phyloP scores from a whole-genome alignment of 192 early-diverging fungal genomes.

The Chytriomyces hyalinus region DNA sequence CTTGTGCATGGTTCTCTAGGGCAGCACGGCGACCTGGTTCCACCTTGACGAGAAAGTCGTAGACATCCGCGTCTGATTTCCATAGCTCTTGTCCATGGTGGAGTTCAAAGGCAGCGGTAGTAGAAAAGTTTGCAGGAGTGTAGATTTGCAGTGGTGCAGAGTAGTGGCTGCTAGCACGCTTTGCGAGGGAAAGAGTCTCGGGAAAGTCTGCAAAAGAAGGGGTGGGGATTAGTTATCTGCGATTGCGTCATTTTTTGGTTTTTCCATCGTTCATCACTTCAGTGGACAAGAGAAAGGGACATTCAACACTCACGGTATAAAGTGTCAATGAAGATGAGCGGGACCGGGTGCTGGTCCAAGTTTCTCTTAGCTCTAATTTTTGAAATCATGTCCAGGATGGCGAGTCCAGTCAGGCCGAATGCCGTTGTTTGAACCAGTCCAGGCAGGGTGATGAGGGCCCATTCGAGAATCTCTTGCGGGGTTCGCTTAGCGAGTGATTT shows the following conservation, averaged over 20 bases:
- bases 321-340: conserved; percentile 93
- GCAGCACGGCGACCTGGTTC: conserved; percentile 92
- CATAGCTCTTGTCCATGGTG: conserved; percentile 82
- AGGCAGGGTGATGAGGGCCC: conserved; percentile 82
- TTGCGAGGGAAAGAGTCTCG: conserved; percentile 84
- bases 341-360: conserved; percentile 60
- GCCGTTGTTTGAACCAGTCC: conserved; percentile 91
- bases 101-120: conserved; percentile 70
- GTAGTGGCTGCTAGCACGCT: conserved; percentile 72
- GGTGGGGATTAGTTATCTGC: conserved; percentile 12
- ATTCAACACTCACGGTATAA: conserved; percentile 66
- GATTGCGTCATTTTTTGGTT: background rate
- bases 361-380: conserved; percentile 57
- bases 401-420: conserved; percentile 90
- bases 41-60: conserved; percentile 93
- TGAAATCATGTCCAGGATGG: conserved; percentile 83
- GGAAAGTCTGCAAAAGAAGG: conserved; percentile 66
- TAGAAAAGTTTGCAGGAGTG: conserved; percentile 69
- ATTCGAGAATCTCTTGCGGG: conserved; percentile 82
- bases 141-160: conserved; percentile 71
- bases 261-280: background rate
- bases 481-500: conserved; percentile 66
- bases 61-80: conserved; percentile 69
- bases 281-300: background rate
- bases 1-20: conserved; percentile 70